Evolutionary conservation across 768 basidiomycete species (phyloP), one percentile per base, ranked within the genome.

Genomic region (Trametes villosa): DNA sequence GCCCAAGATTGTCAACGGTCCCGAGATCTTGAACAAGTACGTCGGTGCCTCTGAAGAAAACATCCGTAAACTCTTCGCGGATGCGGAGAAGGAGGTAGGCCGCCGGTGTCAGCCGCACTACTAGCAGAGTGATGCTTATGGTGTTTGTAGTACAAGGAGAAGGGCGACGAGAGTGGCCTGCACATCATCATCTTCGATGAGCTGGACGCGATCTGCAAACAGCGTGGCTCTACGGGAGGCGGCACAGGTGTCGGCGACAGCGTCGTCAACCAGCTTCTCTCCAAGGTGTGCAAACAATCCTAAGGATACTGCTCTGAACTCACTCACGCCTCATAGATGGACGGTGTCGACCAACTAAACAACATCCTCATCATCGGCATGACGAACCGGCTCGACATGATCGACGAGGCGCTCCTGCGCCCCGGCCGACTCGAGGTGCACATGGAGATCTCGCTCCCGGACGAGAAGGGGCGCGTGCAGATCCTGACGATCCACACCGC

Each of bases 171-270:
- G 66, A 96, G 94, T 75, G 95, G 94, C 3, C 77, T 99, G 47
- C 97, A 99, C 70, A 98, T 99, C 78, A 98, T 99, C 77, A 99
- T 99, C 62, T 99, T 99, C 70, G 97, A 99, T 73, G 97, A 99
- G 76, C 75, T 99, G 67, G 97, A 99, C 70, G 97, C 97, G 17
- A 92, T 99, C 65, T 98, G 95, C 82, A 99, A 98, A 73, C 97
- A 98, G 69, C 90, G 97, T 83, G 97, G 97, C 5, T 92, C 93
- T 9, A 92, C 89, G 1, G 89, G 86, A 68, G 87, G 80, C 59
- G 94, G 96, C 2, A 98, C 97, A 9, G 97, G 97, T 46, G 97
- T 99, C 5, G 96, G 95, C n/a, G 97, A 99, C 74, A 98, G 89
- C 20, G 92, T 98, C 20, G 97, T 99, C 74, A 99, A 98, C 75